These are phyloP conservation scores for Ogataea glucozyma DNA, from an alignment of 805 yeast species.

Conservation along the genomic window DNA sequence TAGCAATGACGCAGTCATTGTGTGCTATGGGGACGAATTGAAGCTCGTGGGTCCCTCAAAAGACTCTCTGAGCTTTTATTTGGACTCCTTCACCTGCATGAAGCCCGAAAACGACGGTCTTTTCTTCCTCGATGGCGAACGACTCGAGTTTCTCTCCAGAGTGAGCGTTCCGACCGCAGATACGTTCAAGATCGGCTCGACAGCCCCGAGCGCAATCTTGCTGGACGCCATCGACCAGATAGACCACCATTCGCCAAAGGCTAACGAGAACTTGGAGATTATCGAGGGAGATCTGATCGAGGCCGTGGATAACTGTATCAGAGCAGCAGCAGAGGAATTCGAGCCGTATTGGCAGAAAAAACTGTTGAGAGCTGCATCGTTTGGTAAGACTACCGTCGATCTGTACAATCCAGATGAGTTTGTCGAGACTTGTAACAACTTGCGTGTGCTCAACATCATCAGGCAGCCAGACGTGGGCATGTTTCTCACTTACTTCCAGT, in stretches of 20 bases:
- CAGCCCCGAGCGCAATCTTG: conserved; percentile 77
- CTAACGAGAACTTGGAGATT: conserved; percentile 69
- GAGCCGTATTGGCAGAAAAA: conserved; percentile 79
- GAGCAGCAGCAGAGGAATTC: conserved; percentile 77
- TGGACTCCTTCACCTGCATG: conserved; percentile 42
- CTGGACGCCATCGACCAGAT: conserved; percentile 75
- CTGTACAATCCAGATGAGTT: conserved; percentile 60
- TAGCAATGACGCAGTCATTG: conserved; percentile 76
- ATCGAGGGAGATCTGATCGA: conserved; percentile 47
- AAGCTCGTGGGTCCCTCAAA: conserved; percentile 72
- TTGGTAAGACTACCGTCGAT: conserved; percentile 72
- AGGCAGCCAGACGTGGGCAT: conserved; percentile 67
- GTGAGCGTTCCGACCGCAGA: conserved; percentile 60
- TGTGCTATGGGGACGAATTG: conserved; percentile 60
- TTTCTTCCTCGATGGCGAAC: conserved; percentile 57
- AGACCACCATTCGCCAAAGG: conserved; percentile 70
- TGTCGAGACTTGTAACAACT: conserved; percentile 57
- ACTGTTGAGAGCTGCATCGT: conserved; percentile 75
- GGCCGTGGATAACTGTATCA: conserved; percentile 72
- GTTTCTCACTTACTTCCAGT: conserved; percentile 62
- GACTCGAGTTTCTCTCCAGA: conserved; percentile 61
- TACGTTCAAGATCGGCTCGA: conserved; percentile 80
- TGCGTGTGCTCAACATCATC: conserved; percentile 71
- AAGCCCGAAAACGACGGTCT: conserved; percentile 69
- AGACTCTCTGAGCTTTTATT: conserved; percentile 55